phyloP scores from a whole-genome alignment of 768 basidiomycete species.

The Suillus discolor region DNA sequence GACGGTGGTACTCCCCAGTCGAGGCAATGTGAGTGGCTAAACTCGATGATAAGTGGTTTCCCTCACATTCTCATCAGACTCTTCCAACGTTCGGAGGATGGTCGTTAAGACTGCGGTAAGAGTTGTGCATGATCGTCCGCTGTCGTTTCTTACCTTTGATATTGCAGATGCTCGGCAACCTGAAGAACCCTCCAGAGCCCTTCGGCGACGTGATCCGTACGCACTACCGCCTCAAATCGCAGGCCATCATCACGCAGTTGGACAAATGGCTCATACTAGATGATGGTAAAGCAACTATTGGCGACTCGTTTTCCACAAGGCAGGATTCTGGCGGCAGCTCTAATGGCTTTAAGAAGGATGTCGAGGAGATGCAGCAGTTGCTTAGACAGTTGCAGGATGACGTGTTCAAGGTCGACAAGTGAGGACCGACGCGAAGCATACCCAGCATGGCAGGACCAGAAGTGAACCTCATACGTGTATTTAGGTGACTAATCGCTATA shows the following conservation, averaged over 20 bases:
- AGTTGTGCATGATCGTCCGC: slow-evolving; percentile 8
- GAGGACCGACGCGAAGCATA: background rate
- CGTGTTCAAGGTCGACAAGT: slow-evolving; percentile 20
- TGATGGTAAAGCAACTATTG: slow-evolving; percentile 61
- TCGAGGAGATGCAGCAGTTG: slow-evolving; percentile 68
- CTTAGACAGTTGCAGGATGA: slow-evolving; percentile 48
- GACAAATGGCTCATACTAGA: slow-evolving; percentile 78
- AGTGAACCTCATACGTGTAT: background rate
- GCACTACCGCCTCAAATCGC: slow-evolving; percentile 87
- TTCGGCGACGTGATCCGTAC: slow-evolving; percentile 87
- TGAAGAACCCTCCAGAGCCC: slow-evolving; percentile 81
- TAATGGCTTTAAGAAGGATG: slow-evolving; percentile 68
- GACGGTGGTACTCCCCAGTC: slow-evolving; percentile 76
- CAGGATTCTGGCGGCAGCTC: slow-evolving; percentile 46
- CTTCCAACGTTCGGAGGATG: slow-evolving; percentile 92
- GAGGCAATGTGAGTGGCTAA: slow-evolving; percentile 60
- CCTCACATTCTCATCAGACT: slow-evolving; percentile 52
- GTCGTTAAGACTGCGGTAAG: slow-evolving; percentile 84
- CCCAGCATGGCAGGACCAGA: slow-evolving; percentile 1
- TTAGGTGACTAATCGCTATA: slow-evolving; percentile 1
- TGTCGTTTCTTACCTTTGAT: slow-evolving; percentile 11
- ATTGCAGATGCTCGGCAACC: slow-evolving; percentile 77
- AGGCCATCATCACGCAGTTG: slow-evolving; percentile 67
- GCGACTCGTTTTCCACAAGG: slow-evolving; percentile 54
- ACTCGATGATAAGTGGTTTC: background rate